phyloP scores from a whole-genome alignment of 176 grass and related monocot genomes.

The Canna indica region DNA sequence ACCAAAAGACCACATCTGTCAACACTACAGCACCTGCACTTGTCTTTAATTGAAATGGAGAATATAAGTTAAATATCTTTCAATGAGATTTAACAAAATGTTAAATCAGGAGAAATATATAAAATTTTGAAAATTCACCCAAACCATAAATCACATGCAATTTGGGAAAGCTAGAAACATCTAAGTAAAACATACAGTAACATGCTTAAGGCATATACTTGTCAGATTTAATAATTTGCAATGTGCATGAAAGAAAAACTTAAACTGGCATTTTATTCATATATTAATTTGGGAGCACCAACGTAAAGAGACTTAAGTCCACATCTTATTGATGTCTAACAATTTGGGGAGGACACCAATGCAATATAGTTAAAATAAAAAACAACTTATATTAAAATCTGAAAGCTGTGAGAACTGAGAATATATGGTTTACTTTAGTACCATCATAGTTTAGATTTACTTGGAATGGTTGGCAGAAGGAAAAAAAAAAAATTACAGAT shows the following conservation, averaged over 20 bases:
- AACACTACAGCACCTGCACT: constrained; percentile 72
- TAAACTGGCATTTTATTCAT: background rate
- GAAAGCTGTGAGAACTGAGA: background rate
- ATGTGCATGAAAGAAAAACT: background rate
- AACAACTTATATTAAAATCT: too few relatives aligned
- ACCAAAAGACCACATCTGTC: constrained; percentile 54
- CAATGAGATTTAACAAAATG: background rate
- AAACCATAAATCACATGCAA: background rate
- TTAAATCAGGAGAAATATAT: background rate
- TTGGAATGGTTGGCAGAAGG: background rate
- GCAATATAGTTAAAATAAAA: too few relatives aligned
- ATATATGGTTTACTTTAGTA: background rate
- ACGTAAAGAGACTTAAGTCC: background rate
- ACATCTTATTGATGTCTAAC: background rate
- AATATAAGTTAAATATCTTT: background rate
- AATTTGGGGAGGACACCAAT: background rate
- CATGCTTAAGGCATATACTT: background rate
- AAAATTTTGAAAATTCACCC: background rate
- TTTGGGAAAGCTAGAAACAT: background rate
- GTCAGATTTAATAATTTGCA: background rate
- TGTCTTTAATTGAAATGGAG: constrained; percentile 30
- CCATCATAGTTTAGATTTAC: background rate
- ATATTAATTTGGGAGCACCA: background rate
- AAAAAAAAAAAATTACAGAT: background rate
- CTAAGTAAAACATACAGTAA: background rate